Base-by-base conservation (phyloP, 2,329 filamentous ascomycete genomes). In the Epichloe festucae region DNA sequence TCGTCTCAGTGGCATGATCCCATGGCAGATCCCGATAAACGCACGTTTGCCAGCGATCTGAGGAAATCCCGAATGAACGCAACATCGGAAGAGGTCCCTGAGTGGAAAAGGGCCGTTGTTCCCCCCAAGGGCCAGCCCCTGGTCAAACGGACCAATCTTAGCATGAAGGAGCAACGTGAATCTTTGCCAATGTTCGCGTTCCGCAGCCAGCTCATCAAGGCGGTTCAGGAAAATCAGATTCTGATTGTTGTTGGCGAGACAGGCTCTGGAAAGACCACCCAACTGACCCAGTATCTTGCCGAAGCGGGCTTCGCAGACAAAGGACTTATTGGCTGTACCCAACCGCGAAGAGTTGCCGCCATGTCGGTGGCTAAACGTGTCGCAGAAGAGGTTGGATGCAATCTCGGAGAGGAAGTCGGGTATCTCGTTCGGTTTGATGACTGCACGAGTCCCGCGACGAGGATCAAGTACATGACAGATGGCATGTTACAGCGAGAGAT, bases 391-490 rank as follows among this genome's bases (percentile, higher is more conserved):
- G 89, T 97, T 53, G 91, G 93, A 15, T 96, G 91, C 60, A 78
- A 84, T 56, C 77, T 97, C 12, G 93, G 93, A 36, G 82, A 90
- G 52, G 90, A 96, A 65, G 91, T 98, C 56, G 93, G 93, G 51
- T 98, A 98, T 66, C 95, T 87, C 7, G 95, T 98, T 63, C 88
- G 93, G 65, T 98, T 98, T 64, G 93, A 98, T 63, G 93, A 98
- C 69, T 87, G 84, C 65, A 96, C 91, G 0, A 87, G 84, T 57
- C 82, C 88, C 2, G 78, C 84, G 17, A 98, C 93, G 1, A 88
- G 84, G 63, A 95, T 98, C 73, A 98, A 98, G 72, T 98, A 98
- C 72, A 96, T 98, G 91, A 98, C 93, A 15, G 93, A 98, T 62
- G 93, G 93, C 68, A 97, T 97, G 87, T 79, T 98, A 65, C 84